A percentile compares a stretch with the other conserved stretches of the same genome.
Evolutionary conservation across 2,329 filamentous ascomycete genomes (phyloP).

Genomic region (Akanthomyces muscarius): DNA sequence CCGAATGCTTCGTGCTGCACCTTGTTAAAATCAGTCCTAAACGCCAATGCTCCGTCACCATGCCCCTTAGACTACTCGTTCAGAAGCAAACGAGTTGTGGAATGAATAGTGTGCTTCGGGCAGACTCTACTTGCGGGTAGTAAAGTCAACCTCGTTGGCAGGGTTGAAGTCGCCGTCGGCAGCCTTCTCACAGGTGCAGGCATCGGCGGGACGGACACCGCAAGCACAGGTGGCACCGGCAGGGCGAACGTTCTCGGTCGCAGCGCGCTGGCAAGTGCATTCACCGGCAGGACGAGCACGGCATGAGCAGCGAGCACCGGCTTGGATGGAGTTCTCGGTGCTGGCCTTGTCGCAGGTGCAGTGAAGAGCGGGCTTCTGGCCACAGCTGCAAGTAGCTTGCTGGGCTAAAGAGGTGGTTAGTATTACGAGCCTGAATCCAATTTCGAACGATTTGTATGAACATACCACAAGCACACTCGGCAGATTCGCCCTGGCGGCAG

Average conservation of each 20-base stretch:
- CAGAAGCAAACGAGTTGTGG: background rate
- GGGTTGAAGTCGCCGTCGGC: constrained; percentile 58
- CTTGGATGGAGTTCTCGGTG: constrained; percentile 64
- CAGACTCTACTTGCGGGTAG: constrained; percentile 53
- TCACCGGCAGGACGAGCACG: constrained; percentile 72
- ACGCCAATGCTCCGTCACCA: constrained; percentile 5
- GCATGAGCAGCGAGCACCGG: constrained; percentile 77
- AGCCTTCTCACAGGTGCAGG: constrained; percentile 80
- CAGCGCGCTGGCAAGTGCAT: constrained; percentile 75
- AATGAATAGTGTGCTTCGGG: background rate
- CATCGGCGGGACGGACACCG: constrained; percentile 66
- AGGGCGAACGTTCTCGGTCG: constrained; percentile 62
- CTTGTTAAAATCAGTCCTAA: background rate
- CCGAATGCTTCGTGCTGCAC: background rate
- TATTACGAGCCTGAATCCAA: background rate
- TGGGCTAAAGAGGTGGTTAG: constrained; percentile 40
- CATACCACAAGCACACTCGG: constrained; percentile 56
- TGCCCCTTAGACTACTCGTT: background rate
- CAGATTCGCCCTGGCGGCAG: constrained; percentile 49
- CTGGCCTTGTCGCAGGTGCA: constrained; percentile 78
- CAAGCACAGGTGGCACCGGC: constrained; percentile 67
- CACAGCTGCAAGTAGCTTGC: constrained; percentile 79
- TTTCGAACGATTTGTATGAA: constrained; percentile 16
- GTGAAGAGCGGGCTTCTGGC: constrained; percentile 78
- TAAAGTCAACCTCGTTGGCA: constrained; percentile 79